A percentile compares a stretch with the other conserved stretches of the same genome.
phyloP scores from a whole-genome alignment of 2,329 filamentous ascomycete genomes.

The Fusarium sacchari region DNA sequence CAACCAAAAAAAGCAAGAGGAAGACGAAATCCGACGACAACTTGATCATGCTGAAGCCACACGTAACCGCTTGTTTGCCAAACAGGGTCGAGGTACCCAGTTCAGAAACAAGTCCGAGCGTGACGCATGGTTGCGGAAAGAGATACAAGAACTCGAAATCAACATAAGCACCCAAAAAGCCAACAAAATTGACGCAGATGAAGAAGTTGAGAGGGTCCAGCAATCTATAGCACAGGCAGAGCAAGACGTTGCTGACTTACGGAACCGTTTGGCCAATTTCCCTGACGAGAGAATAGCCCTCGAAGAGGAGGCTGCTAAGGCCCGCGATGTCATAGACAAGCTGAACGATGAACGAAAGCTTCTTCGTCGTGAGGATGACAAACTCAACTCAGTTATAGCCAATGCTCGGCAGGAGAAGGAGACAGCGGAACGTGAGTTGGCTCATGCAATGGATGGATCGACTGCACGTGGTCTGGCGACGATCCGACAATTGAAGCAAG shows the following conservation, averaged over 20 bases:
- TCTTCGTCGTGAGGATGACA: constrained; percentile 89
- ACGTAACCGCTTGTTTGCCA: constrained; percentile 84
- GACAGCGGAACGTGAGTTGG: constrained; percentile 79
- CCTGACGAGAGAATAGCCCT: constrained; percentile 78
- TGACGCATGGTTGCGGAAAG: constrained; percentile 81
- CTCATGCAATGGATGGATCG: constrained; percentile 87
- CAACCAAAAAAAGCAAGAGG: constrained; percentile 76
- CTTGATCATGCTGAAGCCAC: constrained; percentile 80
- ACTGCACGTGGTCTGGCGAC: constrained; percentile 89
- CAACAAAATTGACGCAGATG: constrained; percentile 83
- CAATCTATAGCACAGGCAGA: constrained; percentile 77
- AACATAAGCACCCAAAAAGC: constrained; percentile 84
- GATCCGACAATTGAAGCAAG: constrained; percentile 82
- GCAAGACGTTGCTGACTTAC: constrained; percentile 74
- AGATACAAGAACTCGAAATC: constrained; percentile 82
- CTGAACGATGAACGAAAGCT: constrained; percentile 88
- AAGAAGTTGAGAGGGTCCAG: constrained; percentile 81
- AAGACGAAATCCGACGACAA: constrained; percentile 74
- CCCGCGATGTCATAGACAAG: constrained; percentile 80
- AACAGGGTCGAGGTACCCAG: constrained; percentile 87
- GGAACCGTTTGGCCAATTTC: constrained; percentile 80
- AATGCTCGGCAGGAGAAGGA: constrained; percentile 82
- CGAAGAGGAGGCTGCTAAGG: constrained; percentile 77
- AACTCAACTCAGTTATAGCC: constrained; percentile 79
- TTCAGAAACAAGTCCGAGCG: constrained; percentile 91